These are phyloP conservation scores for Verticillium klebahnii DNA, from an alignment of 2,329 filamentous ascomycete species.

Conservation along the genomic window DNA sequence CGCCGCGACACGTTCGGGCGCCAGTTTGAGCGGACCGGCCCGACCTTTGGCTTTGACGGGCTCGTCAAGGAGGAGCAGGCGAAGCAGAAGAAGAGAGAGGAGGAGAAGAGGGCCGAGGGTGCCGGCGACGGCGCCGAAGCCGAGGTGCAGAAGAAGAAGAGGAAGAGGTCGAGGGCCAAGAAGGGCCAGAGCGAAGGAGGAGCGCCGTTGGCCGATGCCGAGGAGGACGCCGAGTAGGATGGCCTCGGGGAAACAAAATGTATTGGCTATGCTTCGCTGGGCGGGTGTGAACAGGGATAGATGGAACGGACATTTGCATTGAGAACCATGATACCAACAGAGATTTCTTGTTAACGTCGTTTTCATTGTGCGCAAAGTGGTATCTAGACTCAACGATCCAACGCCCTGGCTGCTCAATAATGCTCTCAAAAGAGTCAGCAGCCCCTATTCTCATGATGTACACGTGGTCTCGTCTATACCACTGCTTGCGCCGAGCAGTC, in stretches of 20 bases:
- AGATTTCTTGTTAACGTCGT: not conserved
- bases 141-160: slow-evolving; percentile 39
- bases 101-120: slow-evolving; percentile 21
- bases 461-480: not conserved
- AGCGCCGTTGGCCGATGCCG: slow-evolving; percentile 2
- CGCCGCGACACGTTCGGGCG: slow-evolving; percentile 58
- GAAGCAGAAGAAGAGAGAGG: slow-evolving; percentile 21
- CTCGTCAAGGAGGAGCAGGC: slow-evolving; percentile 10
- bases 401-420: not conserved
- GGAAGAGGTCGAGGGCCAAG: slow-evolving; percentile 46
- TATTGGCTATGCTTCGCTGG: not conserved
- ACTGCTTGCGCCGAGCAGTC: not conserved
- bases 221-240: not conserved
- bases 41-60: slow-evolving; percentile 18
- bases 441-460: not conserved
- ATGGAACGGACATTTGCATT: not conserved
- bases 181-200: slow-evolving; percentile 24
- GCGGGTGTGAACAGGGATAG: not conserved
- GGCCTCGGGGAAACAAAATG: not conserved
- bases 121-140: slow-evolving; percentile 21
- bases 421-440: not conserved
- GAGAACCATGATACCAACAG: not conserved
- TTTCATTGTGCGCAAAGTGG: not conserved
- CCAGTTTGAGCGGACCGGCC: slow-evolving; percentile 52
- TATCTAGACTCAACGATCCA: not conserved